These are phyloP conservation scores for Alisma plantagoaquatica DNA, from an alignment of 106 monocot genomes.

Conservation along the genomic window DNA sequence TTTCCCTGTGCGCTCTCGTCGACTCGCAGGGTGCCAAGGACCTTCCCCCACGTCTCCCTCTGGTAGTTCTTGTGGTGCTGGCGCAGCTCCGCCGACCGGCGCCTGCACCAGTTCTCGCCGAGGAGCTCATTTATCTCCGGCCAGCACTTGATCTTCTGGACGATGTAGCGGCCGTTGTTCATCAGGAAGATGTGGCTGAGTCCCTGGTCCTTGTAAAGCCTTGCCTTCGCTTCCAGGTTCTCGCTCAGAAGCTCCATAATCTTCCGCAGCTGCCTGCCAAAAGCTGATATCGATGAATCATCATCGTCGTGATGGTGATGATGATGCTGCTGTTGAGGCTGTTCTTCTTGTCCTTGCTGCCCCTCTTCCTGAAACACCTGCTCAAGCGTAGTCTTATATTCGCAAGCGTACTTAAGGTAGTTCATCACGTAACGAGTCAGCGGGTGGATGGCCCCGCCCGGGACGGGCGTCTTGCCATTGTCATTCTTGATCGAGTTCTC, in stretches of 20 bases:
- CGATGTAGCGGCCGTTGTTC: conserved; percentile 76
- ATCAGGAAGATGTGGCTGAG: conserved; percentile 60
- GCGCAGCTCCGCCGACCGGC: conserved; percentile 17
- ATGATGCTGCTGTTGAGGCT: not conserved
- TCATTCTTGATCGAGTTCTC: conserved; percentile 31
- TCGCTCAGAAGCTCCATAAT: conserved; percentile 46
- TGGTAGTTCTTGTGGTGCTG: conserved; percentile 32
- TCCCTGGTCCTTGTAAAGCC: conserved; percentile 52
- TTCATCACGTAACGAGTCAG: conserved; percentile 44
- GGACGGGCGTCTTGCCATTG: conserved; percentile 27
- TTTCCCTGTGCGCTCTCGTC: conserved; percentile 17
- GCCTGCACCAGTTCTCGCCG: conserved; percentile 21
- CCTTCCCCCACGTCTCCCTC: conserved; percentile 27
- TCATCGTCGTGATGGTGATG: not conserved
- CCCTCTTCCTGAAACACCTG: conserved; percentile 4
- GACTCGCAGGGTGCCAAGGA: conserved; percentile 15
- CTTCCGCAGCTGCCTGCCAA: conserved; percentile 25
- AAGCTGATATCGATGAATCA: conserved; percentile 6
- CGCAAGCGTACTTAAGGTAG: conserved; percentile 37
- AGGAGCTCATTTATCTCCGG: conserved; percentile 36
- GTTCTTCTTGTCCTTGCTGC: not conserved
- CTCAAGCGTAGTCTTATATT: conserved; percentile 33
- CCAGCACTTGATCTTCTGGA: conserved; percentile 52
- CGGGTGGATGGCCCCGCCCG: conserved; percentile 42
- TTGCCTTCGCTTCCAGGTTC: conserved; percentile 48